Conservation (phyloP, 129 eudicot species). For the Pittosporum tobira region DNA sequence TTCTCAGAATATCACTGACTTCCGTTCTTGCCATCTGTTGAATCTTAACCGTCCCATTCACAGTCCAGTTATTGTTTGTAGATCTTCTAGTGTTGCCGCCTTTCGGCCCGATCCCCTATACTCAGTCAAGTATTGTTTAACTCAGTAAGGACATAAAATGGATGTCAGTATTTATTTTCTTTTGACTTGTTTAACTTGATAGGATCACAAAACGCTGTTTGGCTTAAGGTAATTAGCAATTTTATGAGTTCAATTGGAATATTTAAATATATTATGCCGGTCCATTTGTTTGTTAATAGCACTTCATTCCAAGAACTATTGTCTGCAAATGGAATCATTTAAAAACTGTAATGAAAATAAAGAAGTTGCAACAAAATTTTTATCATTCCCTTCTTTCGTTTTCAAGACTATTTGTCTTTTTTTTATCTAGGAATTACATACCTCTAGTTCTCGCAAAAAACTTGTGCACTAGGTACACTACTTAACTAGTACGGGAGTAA, state of each 20-base stretch:
- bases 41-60: neutral
- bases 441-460: no score
- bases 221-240: neutral
- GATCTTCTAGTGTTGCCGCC: no score
- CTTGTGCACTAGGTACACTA: no score
- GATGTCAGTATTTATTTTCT: no score
- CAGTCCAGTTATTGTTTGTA: slow-evolving; percentile 1
- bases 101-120: no score
- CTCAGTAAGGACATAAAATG: no score
- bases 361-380: neutral
- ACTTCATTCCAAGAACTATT: neutral
- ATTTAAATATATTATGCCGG: neutral
- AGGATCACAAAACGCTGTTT: neutral
- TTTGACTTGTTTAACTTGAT: neutral
- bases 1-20: no score
- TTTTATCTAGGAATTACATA: no score
- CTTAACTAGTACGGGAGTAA: no score
- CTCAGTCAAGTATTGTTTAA: no score
- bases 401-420: slow-evolving; percentile 8
- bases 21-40: no score
- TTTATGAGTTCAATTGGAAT: neutral
- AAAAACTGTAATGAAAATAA: neutral
- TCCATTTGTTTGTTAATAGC: neutral
- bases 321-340: no score
- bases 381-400: neutral